Evolutionary conservation across 164 flowering plant genomes (phyloP).

Genomic region (Dillenia turbinata): DNA sequence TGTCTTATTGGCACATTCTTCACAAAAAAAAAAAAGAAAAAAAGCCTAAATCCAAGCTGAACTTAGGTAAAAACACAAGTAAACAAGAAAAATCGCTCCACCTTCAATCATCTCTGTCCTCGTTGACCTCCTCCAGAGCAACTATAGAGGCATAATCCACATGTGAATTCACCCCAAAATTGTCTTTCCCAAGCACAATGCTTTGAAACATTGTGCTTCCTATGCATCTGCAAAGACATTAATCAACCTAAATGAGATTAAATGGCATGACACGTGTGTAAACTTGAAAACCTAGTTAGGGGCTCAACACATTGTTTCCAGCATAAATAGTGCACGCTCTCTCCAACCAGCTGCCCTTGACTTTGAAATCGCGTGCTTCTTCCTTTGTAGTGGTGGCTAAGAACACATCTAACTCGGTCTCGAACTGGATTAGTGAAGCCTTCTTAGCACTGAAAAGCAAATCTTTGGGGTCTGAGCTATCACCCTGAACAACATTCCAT

Average conservation of each 20-base stretch:
- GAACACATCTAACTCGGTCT: conserved; percentile 27
- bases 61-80: no score
- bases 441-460: conserved; percentile 23
- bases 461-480: conserved; percentile 23
- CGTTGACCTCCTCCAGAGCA: conserved; percentile 6
- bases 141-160: conserved; percentile 33
- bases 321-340: conserved; percentile 17
- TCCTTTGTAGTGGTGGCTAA: conserved; percentile 22
- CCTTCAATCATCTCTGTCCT: no score
- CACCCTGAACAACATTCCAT: conserved; percentile 34
- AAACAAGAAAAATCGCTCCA: no score
- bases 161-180: conserved; percentile 23
- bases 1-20: no score
- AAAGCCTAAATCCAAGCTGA: no score
- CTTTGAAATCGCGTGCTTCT: conserved; percentile 22
- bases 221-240: conserved; percentile 28
- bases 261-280: no score
- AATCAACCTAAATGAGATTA: background rate
- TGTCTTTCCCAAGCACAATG: conserved; percentile 14
- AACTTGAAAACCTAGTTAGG: no score
- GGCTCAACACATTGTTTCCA: conserved; percentile 5
- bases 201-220: conserved; percentile 8
- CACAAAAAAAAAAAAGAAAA: no score
- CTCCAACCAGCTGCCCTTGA: conserved; percentile 22
- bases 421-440: conserved; percentile 17